Evolutionary conservation across 768 basidiomycete species (phyloP).

Genomic region (Cyclocybe aegerita): DNA sequence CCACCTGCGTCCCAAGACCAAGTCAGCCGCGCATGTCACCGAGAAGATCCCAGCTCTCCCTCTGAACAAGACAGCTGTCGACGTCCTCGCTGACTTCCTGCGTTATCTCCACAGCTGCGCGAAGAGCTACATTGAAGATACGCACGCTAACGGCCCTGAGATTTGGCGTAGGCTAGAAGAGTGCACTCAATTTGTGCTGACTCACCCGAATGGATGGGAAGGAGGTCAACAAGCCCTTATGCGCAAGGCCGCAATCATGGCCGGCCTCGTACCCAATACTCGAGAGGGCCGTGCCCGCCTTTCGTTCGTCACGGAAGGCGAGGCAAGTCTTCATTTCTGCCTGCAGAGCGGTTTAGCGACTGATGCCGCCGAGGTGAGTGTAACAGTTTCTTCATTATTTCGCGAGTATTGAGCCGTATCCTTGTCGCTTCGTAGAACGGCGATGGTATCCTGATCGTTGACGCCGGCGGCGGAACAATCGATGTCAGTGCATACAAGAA

Average conservation of each 20-base stretch:
- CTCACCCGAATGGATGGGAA: constrained; percentile 43
- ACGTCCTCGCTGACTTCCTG: constrained; percentile 51
- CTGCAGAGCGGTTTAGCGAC: constrained; percentile 29
- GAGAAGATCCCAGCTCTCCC: constrained; percentile 42
- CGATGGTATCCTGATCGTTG: constrained; percentile 51
- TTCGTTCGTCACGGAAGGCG: constrained; percentile 53
- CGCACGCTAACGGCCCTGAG: constrained; percentile 35
- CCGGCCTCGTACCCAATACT: constrained; percentile 34
- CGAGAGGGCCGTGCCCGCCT: constrained; percentile 32
- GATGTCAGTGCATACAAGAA: constrained; percentile 56
- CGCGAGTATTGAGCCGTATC: neutral
- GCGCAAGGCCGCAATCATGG: constrained; percentile 39
- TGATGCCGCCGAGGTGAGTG: constrained; percentile 17
- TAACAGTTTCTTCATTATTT: neutral
- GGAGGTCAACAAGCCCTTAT: constrained; percentile 38
- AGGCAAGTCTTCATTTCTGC: constrained; percentile 50
- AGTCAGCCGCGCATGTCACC: constrained; percentile 15
- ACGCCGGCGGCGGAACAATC: constrained; percentile 63
- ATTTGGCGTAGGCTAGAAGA: constrained; percentile 37
- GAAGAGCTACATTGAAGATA: constrained; percentile 39
- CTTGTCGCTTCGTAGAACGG: constrained; percentile 26
- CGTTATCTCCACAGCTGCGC: constrained; percentile 42
- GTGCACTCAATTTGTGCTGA: constrained; percentile 41
- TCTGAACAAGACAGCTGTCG: constrained; percentile 31
- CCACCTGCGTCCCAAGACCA: constrained; percentile 21